Evolutionary conservation across 352 stramenopile species (phyloP), one percentile per base, ranked within the genome.

Genomic region (Phytopythium montanum): DNA sequence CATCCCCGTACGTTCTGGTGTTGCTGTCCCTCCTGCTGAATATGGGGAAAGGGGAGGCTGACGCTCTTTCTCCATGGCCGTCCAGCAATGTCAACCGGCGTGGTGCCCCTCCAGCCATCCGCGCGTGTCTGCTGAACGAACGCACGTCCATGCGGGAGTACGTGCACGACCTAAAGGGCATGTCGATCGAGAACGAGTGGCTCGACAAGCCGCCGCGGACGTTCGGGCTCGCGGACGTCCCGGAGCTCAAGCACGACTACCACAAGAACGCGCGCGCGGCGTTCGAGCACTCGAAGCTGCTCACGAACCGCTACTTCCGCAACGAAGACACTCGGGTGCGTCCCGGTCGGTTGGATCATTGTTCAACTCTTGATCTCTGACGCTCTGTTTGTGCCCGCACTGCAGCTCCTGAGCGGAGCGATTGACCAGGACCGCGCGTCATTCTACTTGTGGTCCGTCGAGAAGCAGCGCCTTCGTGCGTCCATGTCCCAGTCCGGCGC

Each of bases 81-180:
- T 36, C 18, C 67, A 95, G 87, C 51, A 95, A 95, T 61, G 87
- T 95, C 23, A 95, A 95, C 52, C 81, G 87, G 25, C 79, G 87
- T 57, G 87, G 87, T 6, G 82, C 80, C 5, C 87, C 87, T n/a
- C 87, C 87, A 31, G 86, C 88, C 9, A 94, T 94, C 45, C 85
- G 87, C 8, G 85, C 83, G 3, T 95, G 85, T 28, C 60, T 95
- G 31, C 60, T 94, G 56, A 92, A 85, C 62, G 87, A 95, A 34
- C 81, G 81, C 49, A 94, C 83, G 13, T 92, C 85, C 4, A 88
- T 95, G 75, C 85, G 84, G 16, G 85, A 95, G 65, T 95, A 95
- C 36, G 81, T 94, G 29, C 73, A 85, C 49, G 85, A 94, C 72
- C 64, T 95, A 46, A 89, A 88, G 46, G 65, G 76, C 25, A 92